phyloP scores from a whole-genome alignment of 345 rosid species.

The Populus deltoides region DNA sequence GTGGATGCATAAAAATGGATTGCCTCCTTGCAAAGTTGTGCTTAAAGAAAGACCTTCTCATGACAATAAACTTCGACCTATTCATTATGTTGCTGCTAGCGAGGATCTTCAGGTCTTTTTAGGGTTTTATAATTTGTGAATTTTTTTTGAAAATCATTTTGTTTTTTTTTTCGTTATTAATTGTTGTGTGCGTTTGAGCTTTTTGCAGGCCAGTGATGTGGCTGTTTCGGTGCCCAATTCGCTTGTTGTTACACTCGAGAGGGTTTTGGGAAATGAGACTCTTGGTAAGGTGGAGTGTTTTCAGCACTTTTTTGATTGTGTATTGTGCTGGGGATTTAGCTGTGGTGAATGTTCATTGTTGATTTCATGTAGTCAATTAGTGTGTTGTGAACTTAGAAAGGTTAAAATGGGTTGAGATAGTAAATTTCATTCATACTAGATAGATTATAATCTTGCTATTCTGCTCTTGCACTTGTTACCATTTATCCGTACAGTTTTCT shows the following conservation, averaged over 20 bases:
- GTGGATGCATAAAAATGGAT: conserved; percentile 90
- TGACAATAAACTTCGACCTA: conserved; percentile 61
- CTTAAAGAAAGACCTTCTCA: conserved; percentile 74
- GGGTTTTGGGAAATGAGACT: conserved; percentile 93
- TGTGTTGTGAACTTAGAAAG: too few species aligned
- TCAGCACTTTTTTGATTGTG: not conserved
- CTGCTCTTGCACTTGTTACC: too few species aligned
- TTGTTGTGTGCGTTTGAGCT: not conserved
- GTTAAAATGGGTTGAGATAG: too few species aligned
- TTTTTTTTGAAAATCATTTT: not conserved
- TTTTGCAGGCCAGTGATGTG: conserved; percentile 67
- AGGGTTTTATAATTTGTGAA: not conserved
- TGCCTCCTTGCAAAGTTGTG: conserved; percentile 81
- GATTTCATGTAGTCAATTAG: too few species aligned
- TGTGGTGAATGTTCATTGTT: too few species aligned
- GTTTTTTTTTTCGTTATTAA: conserved; percentile 3
- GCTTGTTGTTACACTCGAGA: conserved; percentile 86
- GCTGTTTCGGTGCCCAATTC: conserved; percentile 85
- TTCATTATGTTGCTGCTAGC: conserved; percentile 87
- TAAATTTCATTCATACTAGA: too few species aligned
- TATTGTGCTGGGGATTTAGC: not conserved
- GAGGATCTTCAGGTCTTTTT: conserved; percentile 71
- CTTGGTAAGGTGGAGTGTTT: conserved; percentile 61
- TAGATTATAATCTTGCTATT: too few species aligned
- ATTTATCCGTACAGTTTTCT: too few species aligned